Conservation (phyloP, 2,329 filamentous ascomycete genomes). For the Thyridium curvatum region DNA sequence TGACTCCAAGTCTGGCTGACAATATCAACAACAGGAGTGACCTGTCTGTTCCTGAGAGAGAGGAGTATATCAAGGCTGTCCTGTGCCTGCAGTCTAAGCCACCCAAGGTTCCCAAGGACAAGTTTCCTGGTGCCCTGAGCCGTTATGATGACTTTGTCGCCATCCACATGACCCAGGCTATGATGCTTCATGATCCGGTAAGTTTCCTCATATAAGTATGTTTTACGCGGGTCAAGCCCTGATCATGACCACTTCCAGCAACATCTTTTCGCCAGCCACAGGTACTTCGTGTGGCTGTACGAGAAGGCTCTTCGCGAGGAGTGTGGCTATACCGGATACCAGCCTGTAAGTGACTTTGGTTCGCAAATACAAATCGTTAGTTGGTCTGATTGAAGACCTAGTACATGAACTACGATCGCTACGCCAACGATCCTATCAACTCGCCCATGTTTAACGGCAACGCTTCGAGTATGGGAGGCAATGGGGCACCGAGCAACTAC, state of each 20-base stretch:
- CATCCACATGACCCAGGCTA: constrained; percentile 17
- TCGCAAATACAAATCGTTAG: too few relatives aligned
- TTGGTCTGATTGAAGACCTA: too few relatives aligned
- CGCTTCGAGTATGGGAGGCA: constrained; percentile 35
- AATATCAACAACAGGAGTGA: constrained; percentile 14
- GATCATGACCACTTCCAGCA: too few relatives aligned
- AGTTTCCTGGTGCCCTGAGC: constrained; percentile 14
- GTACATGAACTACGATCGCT: constrained; percentile 21
- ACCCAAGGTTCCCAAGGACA: constrained; percentile 1
- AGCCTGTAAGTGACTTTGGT: constrained; percentile 16
- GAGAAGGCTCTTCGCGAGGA: constrained; percentile 26
- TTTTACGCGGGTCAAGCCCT: too few relatives aligned
- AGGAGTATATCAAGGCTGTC: constrained; percentile 17
- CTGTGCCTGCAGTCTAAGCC: constrained; percentile 18
- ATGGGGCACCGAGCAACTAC: constrained; percentile 21
- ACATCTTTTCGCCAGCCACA: constrained; percentile 22
- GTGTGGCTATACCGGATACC: constrained; percentile 25
- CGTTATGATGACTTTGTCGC: constrained; percentile 21
- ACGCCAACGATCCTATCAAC: constrained; percentile 32
- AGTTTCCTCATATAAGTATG: too few relatives aligned
- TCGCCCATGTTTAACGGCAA: constrained; percentile 46
- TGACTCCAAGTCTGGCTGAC: too few relatives aligned
- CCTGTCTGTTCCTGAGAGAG: constrained; percentile 12
- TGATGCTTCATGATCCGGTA: constrained; percentile 16
- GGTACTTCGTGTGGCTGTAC: constrained; percentile 21